phyloP scores from a whole-genome alignment of 768 basidiomycete species.

The Nidularia pulvinata region DNA sequence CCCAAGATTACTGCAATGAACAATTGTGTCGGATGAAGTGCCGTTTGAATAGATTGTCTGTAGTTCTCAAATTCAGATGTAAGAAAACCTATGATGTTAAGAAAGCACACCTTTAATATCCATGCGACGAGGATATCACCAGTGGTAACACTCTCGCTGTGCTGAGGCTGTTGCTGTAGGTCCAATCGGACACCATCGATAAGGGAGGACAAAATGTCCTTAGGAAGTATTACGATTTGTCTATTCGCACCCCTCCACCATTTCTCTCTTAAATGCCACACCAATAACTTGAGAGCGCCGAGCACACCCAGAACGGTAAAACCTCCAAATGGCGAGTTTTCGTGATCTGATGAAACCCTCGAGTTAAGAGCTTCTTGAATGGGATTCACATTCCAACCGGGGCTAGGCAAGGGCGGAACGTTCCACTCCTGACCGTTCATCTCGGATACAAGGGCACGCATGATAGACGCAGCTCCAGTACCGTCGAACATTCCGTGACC shows the following conservation, averaged over 20 bases:
- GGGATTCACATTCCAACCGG: slow-evolving; percentile 28
- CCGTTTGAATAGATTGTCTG: slow-evolving; percentile 33
- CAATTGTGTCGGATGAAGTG: slow-evolving; percentile 19
- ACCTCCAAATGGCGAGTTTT: slow-evolving; percentile 11
- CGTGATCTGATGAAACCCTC: slow-evolving; percentile 5
- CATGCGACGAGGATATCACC: slow-evolving; percentile 40
- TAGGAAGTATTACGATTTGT: slow-evolving; percentile 29
- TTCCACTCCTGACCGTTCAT: slow-evolving; percentile 32
- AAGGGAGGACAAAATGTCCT: slow-evolving; percentile 19
- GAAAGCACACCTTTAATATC: slow-evolving; percentile 29
- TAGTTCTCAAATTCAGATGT: background rate
- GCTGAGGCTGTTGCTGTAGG: slow-evolving; percentile 12
- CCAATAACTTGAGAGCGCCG: slow-evolving; percentile 25
- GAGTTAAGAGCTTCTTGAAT: slow-evolving; percentile 24
- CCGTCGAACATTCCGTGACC: slow-evolving; percentile 43
- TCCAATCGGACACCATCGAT: slow-evolving; percentile 24
- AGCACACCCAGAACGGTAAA: slow-evolving; percentile 24
- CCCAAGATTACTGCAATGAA: slow-evolving; percentile 36
- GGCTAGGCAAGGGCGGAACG: slow-evolving; percentile 26
- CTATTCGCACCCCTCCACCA: slow-evolving; percentile 34
- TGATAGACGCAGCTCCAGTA: slow-evolving; percentile 30
- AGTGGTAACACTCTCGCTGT: slow-evolving; percentile 19
- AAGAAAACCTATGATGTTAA: background rate
- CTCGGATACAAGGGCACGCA: slow-evolving; percentile 36
- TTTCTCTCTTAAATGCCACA: slow-evolving; percentile 31